Evolutionary conservation across 2,329 filamentous ascomycete species (phyloP), one percentile per base, ranked within the genome.

Genomic region (Aspergillus neotritici): DNA sequence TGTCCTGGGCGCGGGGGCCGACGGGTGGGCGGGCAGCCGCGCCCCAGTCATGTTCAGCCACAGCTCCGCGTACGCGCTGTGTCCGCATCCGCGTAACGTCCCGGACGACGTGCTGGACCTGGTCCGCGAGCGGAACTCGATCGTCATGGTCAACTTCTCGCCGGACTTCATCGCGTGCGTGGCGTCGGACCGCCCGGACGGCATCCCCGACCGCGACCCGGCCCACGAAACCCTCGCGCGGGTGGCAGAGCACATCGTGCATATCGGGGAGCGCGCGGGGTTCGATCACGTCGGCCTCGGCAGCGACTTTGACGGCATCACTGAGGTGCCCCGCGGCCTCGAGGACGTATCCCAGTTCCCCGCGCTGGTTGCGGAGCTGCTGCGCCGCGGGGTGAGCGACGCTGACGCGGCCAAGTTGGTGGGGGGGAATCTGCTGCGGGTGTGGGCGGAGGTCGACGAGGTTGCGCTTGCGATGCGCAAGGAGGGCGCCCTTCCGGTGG

Each of bases 91-190:
- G 8, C 80, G 91, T 29, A 97, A 97, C 56, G 90, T 94, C 6
- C 86, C 87, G 1, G 89, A 97, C 51, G 78, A 90, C 43, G 80
- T 95, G 11, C 72, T 97, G 6, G 69, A 84, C 31, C 71, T 93
- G 1, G 86, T 96, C 31, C 87, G 86, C 63, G 64, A 79, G 56
- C 80, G 77, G 2, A 79, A 83, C 49, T 85, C 84, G 3, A 57
- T 97, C 8, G 86, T 96, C 41, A 94, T 96, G 88, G 80, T 96
- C 49, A 96, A 94, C 63, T 94, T 95, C 59, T 73, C 79, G 12
- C 87, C 88, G 0, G 82, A 82, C 13, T 96, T 95, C 63, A 80
- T 95, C 48, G 86, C 83, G 21, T 95, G 90, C 63, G 72, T 76
- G 1, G 75, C 78, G 8, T 70, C 75, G 1, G 73, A 77, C 28